A percentile compares a stretch with the other conserved stretches of the same genome.
phyloP scores from a whole-genome alignment of 257 asterid genomes.

The Ophiorrhiza pumila region DNA sequence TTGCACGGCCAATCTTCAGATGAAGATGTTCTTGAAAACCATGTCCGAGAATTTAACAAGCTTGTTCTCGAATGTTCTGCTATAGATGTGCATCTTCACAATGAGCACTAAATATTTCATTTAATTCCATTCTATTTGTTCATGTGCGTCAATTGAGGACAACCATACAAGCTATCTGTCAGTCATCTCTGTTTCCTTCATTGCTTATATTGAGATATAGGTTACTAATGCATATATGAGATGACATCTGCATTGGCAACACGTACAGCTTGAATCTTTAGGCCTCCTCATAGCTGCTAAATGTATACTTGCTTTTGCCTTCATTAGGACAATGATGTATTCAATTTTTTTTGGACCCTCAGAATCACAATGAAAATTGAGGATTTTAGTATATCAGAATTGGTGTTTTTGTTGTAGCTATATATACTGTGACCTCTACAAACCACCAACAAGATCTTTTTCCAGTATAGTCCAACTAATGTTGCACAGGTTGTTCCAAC shows the following conservation, averaged over 20 bases:
- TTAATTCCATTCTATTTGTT: not conserved
- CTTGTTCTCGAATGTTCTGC: conserved; percentile 53
- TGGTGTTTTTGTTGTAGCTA: not conserved
- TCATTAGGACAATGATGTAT: not conserved
- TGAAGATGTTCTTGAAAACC: conserved; percentile 29
- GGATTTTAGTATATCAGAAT: not conserved
- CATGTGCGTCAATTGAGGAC: not conserved
- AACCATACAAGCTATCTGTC: not conserved
- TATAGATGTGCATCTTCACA: conserved; percentile 32
- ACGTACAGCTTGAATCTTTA: not conserved
- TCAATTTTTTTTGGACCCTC: not conserved
- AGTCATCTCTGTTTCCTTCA: not conserved
- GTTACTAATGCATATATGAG: not conserved
- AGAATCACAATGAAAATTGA: not conserved
- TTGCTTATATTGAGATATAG: not conserved
- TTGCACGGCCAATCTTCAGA: conserved; percentile 21
- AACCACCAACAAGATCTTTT: too few species aligned
- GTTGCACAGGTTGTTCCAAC: too few species aligned
- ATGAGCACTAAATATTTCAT: conserved; percentile 8
- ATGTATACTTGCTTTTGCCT: too few species aligned
- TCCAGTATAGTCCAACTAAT: too few species aligned
- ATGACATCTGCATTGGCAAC: not conserved
- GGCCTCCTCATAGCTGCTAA: not conserved
- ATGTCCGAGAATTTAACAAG: conserved; percentile 38
- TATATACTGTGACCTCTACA: too few species aligned